phyloP scores from a whole-genome alignment of 2,329 filamentous ascomycete genomes.

The Neonectria sp. region DNA sequence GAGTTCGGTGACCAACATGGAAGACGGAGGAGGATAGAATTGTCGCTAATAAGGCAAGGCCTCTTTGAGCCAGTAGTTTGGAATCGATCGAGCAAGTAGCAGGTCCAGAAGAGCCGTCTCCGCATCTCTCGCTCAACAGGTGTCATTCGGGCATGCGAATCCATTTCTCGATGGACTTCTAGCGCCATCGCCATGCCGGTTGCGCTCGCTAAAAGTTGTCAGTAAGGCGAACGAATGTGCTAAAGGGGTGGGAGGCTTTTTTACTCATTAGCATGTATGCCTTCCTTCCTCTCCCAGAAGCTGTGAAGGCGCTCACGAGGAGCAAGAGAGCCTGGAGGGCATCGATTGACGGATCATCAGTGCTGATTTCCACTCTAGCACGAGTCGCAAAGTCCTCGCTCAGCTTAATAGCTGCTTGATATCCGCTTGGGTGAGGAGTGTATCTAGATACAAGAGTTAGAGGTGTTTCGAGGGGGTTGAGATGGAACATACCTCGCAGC shows the following conservation, averaged over 20 bases:
- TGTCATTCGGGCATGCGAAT: slow-evolving; percentile 72
- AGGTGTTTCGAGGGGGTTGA: background rate
- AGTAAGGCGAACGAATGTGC: slow-evolving; percentile 43
- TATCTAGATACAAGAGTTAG: slow-evolving; percentile 63
- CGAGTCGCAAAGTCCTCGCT: slow-evolving; percentile 82
- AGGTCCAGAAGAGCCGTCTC: slow-evolving; percentile 89
- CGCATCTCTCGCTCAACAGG: slow-evolving; percentile 82
- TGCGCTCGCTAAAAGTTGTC: slow-evolving; percentile 72
- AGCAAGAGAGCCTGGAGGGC: slow-evolving; percentile 82
- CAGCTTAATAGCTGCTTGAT: slow-evolving; percentile 76
- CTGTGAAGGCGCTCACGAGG: slow-evolving; percentile 82
- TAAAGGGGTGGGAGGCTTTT: slow-evolving; percentile 27
- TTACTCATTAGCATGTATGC: slow-evolving; percentile 88
- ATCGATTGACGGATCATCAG: slow-evolving; percentile 86
- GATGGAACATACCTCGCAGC: slow-evolving; percentile 67
- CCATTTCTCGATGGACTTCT: slow-evolving; percentile 84
- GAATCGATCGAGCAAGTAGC: slow-evolving; percentile 90
- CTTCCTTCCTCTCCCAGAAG: slow-evolving; percentile 85
- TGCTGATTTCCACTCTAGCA: slow-evolving; percentile 79
- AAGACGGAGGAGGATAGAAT: slow-evolving; percentile 80
- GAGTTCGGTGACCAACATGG: slow-evolving; percentile 80
- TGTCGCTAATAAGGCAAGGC: slow-evolving; percentile 84
- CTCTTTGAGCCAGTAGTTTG: slow-evolving; percentile 85
- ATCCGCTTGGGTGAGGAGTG: slow-evolving; percentile 76
- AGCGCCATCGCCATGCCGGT: slow-evolving; percentile 88